phyloP scores from a whole-genome alignment of 1,139 yeast genomes.

The Saccharomyces hybrid region DNA sequence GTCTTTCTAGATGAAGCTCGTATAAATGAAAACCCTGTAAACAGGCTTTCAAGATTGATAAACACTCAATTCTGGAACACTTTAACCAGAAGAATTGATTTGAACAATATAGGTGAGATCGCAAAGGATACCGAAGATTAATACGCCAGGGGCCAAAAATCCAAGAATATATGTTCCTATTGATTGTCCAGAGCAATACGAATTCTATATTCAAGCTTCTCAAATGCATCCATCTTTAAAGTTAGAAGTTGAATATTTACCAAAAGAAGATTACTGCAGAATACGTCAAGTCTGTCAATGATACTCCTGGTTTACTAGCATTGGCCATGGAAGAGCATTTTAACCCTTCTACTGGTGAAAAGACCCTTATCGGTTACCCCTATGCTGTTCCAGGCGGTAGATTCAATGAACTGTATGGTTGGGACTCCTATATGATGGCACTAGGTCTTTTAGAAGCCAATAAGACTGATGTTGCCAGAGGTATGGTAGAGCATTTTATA shows the following conservation, averaged over 20 bases:
- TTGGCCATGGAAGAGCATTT: slow-evolving; percentile 54
- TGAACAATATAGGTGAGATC: slow-evolving; percentile 54
- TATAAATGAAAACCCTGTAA: slow-evolving; percentile 81
- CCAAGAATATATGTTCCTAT: slow-evolving; percentile 78
- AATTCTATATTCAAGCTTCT: slow-evolving; percentile 55
- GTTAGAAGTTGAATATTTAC: slow-evolving; percentile 70
- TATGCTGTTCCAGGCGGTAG: slow-evolving; percentile 97
- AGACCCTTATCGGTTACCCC: slow-evolving; percentile 59
- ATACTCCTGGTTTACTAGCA: slow-evolving; percentile 80
- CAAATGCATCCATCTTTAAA: slow-evolving; percentile 47
- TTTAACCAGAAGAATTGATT: slow-evolving; percentile 66
- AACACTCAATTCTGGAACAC: slow-evolving; percentile 74
- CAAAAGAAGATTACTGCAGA: slow-evolving; percentile 52
- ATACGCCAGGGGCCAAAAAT: slow-evolving; percentile 42
- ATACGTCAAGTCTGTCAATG: slow-evolving; percentile 68
- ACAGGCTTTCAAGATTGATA: slow-evolving; percentile 66
- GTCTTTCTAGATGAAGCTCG: slow-evolving; percentile 77
- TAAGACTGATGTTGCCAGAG: slow-evolving; percentile 63
- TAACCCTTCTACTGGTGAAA: slow-evolving; percentile 44
- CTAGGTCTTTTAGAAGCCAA: slow-evolving; percentile 66
- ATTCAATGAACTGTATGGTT: slow-evolving; percentile 91
- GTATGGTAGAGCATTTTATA: slow-evolving; percentile 88
- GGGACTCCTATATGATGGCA: slow-evolving; percentile 95
- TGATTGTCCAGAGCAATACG: slow-evolving; percentile 62
- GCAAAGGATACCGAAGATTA: slow-evolving; percentile 76